Percentiles rank a stretch among this genome's conserved stretches.
phyloP scores from a whole-genome alignment of 1,139 yeast species.

The Lodderomyces parapsilosis region DNA sequence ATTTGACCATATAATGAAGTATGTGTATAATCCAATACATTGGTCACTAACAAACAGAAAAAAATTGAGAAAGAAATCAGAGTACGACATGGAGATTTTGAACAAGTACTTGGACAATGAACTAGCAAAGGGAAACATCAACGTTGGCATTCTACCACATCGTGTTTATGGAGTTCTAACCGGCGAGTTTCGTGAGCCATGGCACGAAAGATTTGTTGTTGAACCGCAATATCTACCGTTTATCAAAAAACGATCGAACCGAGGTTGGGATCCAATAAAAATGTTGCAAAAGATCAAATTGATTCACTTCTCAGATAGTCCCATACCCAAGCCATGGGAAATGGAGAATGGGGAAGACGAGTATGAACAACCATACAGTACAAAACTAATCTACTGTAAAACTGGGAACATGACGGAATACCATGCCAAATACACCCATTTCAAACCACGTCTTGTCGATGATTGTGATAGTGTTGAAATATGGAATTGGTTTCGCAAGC shows the following conservation, averaged over 20 bases:
- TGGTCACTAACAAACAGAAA: constrained; percentile 27
- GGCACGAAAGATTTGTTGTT: constrained; percentile 24
- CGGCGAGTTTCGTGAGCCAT: constrained; percentile 43
- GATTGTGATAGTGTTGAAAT: constrained; percentile 35
- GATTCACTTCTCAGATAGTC: constrained; percentile 45
- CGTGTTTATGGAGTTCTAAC: constrained; percentile 46
- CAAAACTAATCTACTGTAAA: constrained; percentile 26
- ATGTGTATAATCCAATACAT: constrained; percentile 30
- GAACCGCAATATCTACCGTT: constrained; percentile 38
- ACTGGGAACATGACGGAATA: constrained; percentile 18
- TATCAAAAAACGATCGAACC: constrained; percentile 18
- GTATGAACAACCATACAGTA: constrained; percentile 22
- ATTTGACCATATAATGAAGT: constrained; percentile 29
- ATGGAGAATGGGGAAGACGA: constrained; percentile 27
- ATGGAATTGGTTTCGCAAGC: constrained; percentile 30
- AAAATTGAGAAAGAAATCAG: constrained; percentile 22
- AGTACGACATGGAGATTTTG: constrained; percentile 52
- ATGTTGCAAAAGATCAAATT: constrained; percentile 24
- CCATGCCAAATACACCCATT: constrained; percentile 21
- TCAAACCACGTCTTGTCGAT: constrained; percentile 27
- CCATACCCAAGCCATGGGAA: constrained; percentile 51
- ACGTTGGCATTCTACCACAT: constrained; percentile 44
- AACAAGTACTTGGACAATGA: constrained; percentile 34
- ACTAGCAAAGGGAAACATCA: constrained; percentile 20
- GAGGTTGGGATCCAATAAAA: constrained; percentile 28